Evolutionary conservation across 73 alveolate species (phyloP), one percentile per base, ranked within the genome.

Genomic region (Diophrys appendiculata): DNA sequence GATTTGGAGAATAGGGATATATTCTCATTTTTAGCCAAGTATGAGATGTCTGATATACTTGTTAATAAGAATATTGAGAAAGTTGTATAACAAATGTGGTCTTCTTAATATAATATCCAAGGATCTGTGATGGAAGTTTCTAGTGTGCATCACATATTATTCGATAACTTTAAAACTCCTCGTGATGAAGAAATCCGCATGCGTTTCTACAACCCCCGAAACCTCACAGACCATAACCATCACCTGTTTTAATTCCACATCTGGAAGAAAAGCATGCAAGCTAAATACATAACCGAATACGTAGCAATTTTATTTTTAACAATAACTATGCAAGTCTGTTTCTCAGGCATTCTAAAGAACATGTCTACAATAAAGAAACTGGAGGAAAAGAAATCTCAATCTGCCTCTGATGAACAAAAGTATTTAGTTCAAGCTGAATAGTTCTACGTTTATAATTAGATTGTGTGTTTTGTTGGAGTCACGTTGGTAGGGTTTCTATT

Each of bases 51-150:
- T 1, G 71, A 52, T 1, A n/a, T 72, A 24, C 23, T 72, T 27
- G 81, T 32, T 25, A 54, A 25, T 54, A 54, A 75, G 0, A 75
- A 75, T 68, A 75, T 75, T 65, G 75, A 75, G 67, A 75, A 55
- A 22, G 43, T 75, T 26, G 73, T 67, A 14, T 65, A 54, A 23
- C 67, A 75, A 60, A 29, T 75, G 33, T 75, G 83, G 83, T 26
- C 28, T 23, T 55, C 76, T 26, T 28, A 75, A 35, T 75, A 75
- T 33, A 54, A 73, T 33, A 26, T 73, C 52, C 23, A 73, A 52
- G 81, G 81, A 35, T 43, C 29, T 29, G 18, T 73, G 32, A 22
- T 73, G 35, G 81, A 73, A 53, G 29, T 60, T 29, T 70, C 78
- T 23, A 29, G 68, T 8, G 78, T 54, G 23, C 29, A 22, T 29